Evolutionary conservation across 495 filamentous ascomycete genomes (phyloP).

Genomic region (Halenospora varia): DNA sequence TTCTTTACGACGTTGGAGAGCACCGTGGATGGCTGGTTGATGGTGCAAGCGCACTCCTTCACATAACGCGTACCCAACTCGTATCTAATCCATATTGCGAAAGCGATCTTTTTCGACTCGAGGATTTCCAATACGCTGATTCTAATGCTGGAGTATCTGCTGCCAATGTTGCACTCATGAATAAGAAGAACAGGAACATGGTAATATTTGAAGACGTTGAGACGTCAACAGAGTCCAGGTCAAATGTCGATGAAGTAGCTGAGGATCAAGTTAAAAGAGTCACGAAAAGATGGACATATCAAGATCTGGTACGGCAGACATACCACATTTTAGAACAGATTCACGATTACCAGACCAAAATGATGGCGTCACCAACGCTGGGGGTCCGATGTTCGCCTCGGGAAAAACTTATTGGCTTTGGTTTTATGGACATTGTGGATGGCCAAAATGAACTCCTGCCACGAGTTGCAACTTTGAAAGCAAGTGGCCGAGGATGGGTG

Average conservation of each 20-base stretch:
- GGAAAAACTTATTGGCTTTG: slow-evolving; percentile 25
- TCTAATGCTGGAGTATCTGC: slow-evolving; percentile 1
- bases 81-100: slow-evolving; percentile 5
- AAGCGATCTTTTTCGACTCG: slow-evolving; percentile 6
- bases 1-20: slow-evolving; percentile 30
- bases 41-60: slow-evolving; percentile 29
- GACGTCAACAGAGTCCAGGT: too few relatives aligned
- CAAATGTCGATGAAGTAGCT: too few relatives aligned
- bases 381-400: slow-evolving; percentile 12
- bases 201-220: too few relatives aligned
- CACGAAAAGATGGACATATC: slow-evolving; percentile 12
- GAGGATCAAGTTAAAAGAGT: slow-evolving; percentile 3
- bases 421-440: slow-evolving; percentile 24
- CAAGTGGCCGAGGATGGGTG: slow-evolving; percentile 30
- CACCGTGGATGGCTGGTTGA: slow-evolving; percentile 32
- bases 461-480: slow-evolving; percentile 22
- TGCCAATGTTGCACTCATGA: too few relatives aligned
- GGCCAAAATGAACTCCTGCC: slow-evolving; percentile 17
- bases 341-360: slow-evolving; percentile 6
- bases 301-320: slow-evolving; percentile 18
- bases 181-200: too few relatives aligned
- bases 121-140: slow-evolving; percentile 11
- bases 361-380: background rate
- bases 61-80: slow-evolving; percentile 28
- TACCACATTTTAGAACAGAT: slow-evolving; percentile 18